A percentile compares a stretch with the other conserved stretches of the same genome.
phyloP scores from a whole-genome alignment of 768 basidiomycete species.

The Tricholoma matsutake region DNA sequence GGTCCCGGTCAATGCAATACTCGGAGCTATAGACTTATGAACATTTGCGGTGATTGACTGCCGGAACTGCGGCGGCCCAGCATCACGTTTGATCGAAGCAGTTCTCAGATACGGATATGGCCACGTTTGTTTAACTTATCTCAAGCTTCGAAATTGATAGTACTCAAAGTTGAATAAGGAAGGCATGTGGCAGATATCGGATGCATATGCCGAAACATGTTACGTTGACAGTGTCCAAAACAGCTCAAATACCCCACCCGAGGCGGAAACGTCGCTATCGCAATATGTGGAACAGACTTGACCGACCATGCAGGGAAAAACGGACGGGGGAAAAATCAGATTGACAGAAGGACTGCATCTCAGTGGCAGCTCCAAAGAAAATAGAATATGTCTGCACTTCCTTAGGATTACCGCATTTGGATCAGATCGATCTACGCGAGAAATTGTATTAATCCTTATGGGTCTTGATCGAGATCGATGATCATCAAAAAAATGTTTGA shows the following conservation, averaged over 20 bases:
- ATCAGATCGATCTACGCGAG: not conserved
- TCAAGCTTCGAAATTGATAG: not conserved
- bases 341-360: not conserved
- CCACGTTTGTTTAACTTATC: conserved; percentile 1
- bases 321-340: not conserved
- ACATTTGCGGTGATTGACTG: not conserved
- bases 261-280: not conserved
- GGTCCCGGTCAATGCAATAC: not conserved
- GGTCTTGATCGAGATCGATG: conserved; percentile 1
- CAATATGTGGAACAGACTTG: not conserved
- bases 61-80: not conserved
- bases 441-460: not conserved
- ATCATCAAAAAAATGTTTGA: conserved; percentile 1
- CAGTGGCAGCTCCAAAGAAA: not conserved
- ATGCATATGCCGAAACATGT: not conserved
- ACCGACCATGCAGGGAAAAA: not conserved
- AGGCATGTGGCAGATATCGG: not conserved
- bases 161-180: not conserved
- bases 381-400: not conserved
- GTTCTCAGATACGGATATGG: not conserved
- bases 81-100: not conserved
- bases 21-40: not conserved
- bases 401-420: not conserved
- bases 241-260: not conserved
- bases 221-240: not conserved